Evolutionary conservation across 2,329 filamentous ascomycete species (phyloP).

Genomic region (Fusarium siculi): DNA sequence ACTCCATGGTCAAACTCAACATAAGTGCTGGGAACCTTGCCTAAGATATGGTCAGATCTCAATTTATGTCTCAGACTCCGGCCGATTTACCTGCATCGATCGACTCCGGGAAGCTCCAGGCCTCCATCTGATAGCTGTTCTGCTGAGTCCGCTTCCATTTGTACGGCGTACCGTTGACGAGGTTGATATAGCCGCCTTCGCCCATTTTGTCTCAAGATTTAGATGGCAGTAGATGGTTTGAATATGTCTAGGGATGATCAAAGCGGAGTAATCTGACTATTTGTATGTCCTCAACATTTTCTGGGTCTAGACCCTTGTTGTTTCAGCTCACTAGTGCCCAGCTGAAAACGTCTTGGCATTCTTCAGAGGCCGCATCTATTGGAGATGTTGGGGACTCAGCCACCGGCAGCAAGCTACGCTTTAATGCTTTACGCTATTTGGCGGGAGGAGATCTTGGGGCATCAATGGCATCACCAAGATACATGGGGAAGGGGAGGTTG

Average conservation of each 20-base stretch:
- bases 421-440: not conserved
- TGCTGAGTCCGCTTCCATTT: conserved; percentile 8
- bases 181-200: not conserved
- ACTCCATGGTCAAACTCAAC: conserved; percentile 4
- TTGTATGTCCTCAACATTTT: not conserved
- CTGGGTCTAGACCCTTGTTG: not conserved
- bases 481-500: too few species aligned
- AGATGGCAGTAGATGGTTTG: not conserved
- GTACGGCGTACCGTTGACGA: conserved; percentile 18
- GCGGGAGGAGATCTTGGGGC: too few species aligned
- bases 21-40: not conserved
- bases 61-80: not conserved
- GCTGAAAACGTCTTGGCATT: conserved; percentile 1
- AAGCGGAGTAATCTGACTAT: conserved; percentile 4
- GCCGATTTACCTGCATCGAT: conserved; percentile 3
- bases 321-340: not conserved
- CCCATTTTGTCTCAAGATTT: not conserved
- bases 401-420: not conserved
- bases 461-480: too few species aligned
- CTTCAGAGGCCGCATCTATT: not conserved
- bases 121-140: conserved; percentile 16
- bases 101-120: not conserved
- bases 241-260: not conserved
- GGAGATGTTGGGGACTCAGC: not conserved
- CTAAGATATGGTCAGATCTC: not conserved